Conservation (phyloP, 208 protist species). For the Angomonas deanei region DNA sequence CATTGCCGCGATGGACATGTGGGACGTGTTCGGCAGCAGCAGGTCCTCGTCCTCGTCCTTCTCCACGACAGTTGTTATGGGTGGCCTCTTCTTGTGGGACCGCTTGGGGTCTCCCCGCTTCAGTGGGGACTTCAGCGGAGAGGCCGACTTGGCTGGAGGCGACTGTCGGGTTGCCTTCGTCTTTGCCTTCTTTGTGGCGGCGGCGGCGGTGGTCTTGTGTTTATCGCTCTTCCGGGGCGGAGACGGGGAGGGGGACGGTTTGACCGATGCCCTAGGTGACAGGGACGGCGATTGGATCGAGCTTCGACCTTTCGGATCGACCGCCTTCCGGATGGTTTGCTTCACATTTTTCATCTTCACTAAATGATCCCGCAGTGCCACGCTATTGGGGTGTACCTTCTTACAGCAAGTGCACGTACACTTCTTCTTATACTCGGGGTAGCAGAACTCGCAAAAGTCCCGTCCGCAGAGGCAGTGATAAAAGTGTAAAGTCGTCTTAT, state of each 20-base stretch:
- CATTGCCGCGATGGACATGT: slow-evolving; percentile 3
- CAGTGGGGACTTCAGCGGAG: not conserved
- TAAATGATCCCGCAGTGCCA: slow-evolving; percentile 54
- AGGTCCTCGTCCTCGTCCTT: not conserved
- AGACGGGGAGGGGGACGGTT: not conserved
- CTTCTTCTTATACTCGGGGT: slow-evolving; percentile 35
- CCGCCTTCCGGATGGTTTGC: not conserved
- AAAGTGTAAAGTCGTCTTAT: slow-evolving; percentile 40
- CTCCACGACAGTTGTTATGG: not conserved
- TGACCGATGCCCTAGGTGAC: not conserved
- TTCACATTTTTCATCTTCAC: slow-evolving; percentile 10
- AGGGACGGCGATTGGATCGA: not conserved
- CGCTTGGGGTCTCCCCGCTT: not conserved
- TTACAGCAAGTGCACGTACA: slow-evolving; percentile 73
- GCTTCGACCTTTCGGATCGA: not conserved
- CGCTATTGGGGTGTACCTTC: slow-evolving; percentile 51
- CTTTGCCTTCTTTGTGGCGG: not conserved
- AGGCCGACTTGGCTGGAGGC: not conserved
- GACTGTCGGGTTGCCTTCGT: not conserved
- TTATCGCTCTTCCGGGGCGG: not conserved
- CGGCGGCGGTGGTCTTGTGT: not conserved
- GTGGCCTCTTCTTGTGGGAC: not conserved
- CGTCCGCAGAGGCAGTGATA: slow-evolving; percentile 85
- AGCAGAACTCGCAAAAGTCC: slow-evolving; percentile 80
- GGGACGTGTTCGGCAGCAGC: too few relatives aligned